Evolutionary conservation across 2,329 filamentous ascomycete genomes (phyloP), one percentile per base, ranked within the genome.

Genomic region (Aspergillus vadensis): DNA sequence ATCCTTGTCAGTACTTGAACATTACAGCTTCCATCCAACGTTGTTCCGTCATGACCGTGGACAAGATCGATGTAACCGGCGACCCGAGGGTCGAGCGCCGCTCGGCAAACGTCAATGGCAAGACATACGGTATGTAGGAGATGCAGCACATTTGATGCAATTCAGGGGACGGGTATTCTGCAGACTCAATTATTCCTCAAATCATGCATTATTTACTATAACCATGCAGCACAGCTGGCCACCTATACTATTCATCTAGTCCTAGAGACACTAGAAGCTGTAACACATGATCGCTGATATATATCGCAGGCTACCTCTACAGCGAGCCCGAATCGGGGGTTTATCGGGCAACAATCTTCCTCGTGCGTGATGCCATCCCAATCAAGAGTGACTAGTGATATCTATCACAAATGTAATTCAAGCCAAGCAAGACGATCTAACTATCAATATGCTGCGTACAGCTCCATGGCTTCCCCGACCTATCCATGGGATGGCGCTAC

Each of bases 401-500:
- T 6, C 2, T 44, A 7, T 44, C 3, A 17, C 4, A 19, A 51
- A n/a, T 30, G 5, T 10, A 1, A 44, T n/a, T 10, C 41, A 12
- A 19, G 30, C 9, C 10, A 43, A 39, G 39, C 12, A 44, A 4
- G n/a, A 19, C 25, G 30, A 12, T 54, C 21, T 43, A 9, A 38
- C 38, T 61, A 38, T n/a, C 38, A 0, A 12, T 23, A 5, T 23
- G 19, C 5, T 7, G 10, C 3, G 14, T 25, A 17, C 56, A 84
- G 82, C 80, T 91, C 71, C 90, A 92, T 76, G 93, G 93, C 66
- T 96, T 88, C 78, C 93, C 93, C 0, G 92, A 97, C 76, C 77
- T 95, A 17, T 86, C 86, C 8, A 87, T 92, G 71, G 92, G 90
- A 72, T 98, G 94, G 94, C 88, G 93, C 63, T 89, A 91, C 77